A percentile compares a stretch with the other conserved stretches of the same genome.
phyloP scores from a whole-genome alignment of 768 basidiomycete genomes.

The Mycena leptocephala region DNA sequence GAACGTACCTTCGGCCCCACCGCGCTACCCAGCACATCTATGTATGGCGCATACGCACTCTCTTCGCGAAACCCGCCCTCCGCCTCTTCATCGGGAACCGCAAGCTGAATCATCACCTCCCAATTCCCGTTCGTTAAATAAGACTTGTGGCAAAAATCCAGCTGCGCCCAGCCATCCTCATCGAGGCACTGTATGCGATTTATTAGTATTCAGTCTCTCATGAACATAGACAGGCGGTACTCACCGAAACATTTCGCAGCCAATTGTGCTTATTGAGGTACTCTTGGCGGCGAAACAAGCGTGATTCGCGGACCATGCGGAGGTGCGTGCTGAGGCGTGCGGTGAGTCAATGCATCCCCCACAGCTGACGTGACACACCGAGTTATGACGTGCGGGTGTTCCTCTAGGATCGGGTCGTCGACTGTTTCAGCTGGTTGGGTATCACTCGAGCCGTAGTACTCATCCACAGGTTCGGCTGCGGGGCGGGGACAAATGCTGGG shows the following conservation, averaged over 20 bases:
- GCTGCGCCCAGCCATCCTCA: too few relatives aligned
- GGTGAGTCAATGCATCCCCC: neutral
- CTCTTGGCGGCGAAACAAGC: neutral
- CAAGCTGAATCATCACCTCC: too few relatives aligned
- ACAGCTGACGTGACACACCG: neutral
- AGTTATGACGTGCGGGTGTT: constrained; percentile 9
- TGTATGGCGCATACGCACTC: too few relatives aligned
- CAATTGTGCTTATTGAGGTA: neutral
- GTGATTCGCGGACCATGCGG: constrained; percentile 15
- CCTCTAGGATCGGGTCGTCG: neutral
- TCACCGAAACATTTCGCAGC: neutral
- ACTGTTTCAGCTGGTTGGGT: neutral
- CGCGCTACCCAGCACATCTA: neutral
- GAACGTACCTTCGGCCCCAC: constrained; percentile 5
- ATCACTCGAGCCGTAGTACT: neutral
- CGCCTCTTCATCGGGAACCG: neutral
- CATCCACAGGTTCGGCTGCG: neutral
- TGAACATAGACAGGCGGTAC: neutral
- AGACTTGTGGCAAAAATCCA: too few relatives aligned
- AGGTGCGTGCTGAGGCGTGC: neutral
- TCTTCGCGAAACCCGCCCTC: constrained; percentile 8
- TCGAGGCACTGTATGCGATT: too few relatives aligned
- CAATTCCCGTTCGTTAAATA: too few relatives aligned
- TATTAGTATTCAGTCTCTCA: too few relatives aligned
- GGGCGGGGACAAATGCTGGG: neutral